A percentile compares a stretch with the other conserved stretches of the same genome.
Conservation (phyloP, 306 rosid species). For the Canavalia gladiata region DNA sequence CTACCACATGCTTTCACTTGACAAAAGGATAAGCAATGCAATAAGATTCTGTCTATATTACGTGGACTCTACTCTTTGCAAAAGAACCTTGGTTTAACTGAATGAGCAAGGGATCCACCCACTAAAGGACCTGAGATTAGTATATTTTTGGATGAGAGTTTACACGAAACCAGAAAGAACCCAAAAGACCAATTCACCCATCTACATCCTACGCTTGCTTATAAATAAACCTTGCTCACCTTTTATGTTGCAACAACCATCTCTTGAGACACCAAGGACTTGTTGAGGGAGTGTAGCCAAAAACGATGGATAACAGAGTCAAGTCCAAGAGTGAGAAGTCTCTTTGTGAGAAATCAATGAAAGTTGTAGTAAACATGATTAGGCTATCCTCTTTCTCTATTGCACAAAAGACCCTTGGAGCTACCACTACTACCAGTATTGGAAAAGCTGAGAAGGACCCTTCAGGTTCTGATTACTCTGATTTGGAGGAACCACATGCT, state of each 20-base stretch:
- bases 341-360: constrained; percentile 77
- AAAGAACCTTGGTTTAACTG: constrained; percentile 48
- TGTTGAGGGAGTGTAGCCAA: background rate
- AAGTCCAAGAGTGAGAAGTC: constrained; percentile 53
- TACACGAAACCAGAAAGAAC: constrained; percentile 20
- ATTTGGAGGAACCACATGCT: constrained; percentile 38
- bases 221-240: constrained; percentile 33
- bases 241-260: constrained; percentile 30
- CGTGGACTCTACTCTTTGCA: constrained; percentile 41
- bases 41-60: constrained; percentile 40
- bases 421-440: background rate
- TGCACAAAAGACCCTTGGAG: constrained; percentile 51
- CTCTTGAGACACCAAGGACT: constrained; percentile 11
- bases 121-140: constrained; percentile 40
- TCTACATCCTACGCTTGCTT: constrained; percentile 48
- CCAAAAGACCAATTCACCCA: constrained; percentile 35
- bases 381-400: constrained; percentile 69
- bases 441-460: constrained; percentile 14
- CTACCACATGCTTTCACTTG: constrained; percentile 27
- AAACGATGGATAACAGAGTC: constrained; percentile 54
- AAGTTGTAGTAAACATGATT: constrained; percentile 67
- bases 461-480: constrained; percentile 43
- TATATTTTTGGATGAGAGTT: constrained; percentile 23
- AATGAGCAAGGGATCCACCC: constrained; percentile 51
- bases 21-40: constrained; percentile 34